Evolutionary conservation across 345 rosid species (phyloP), one percentile per base, ranked within the genome.

Genomic region (Erodium maritimum): DNA sequence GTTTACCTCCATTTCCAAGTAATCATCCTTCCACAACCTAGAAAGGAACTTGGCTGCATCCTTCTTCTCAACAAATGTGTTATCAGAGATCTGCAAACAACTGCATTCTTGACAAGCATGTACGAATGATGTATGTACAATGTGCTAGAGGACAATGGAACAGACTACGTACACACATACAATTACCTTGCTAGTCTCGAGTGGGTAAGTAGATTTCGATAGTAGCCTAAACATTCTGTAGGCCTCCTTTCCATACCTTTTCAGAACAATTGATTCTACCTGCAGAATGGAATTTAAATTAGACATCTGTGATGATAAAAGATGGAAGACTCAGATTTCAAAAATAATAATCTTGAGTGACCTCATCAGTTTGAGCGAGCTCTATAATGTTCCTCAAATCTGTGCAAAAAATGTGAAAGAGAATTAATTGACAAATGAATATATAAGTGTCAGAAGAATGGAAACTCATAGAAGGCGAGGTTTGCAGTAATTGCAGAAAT

Each of bases 1-100:
- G 24, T 50, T 54, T 74, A 91, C 96, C 96, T 93, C 94, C 94
- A 89, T 82, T 55, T 75, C 80, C 69, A 93, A 68, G 80, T 79
- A 89, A 52, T 75, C 73, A 59, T 83, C 99, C 77, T 87, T 81
- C 96, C 94, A 86, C 73, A 87, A 48, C 80, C 76, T 85, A 65
- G 71, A 72, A 54, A 93, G 96, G 65, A 79, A 58, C 57, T 69
- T 79, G 0, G 79, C 63, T 0, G 91, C 65, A 42, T 80, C 90
- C 70, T 75, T 85, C 80, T 82, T 87, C 56, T 85, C 94, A 60
- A 78, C 77, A 58, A 89, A 76, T 21, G 84, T 69, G 2, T 77
- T 67, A 69, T 78, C 78, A 19, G 90, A 79, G 65, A 89, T 83
- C 98, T 91, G 68, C 54, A 68, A 12, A 37, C 13, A 37, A 12